A percentile compares a stretch with the other conserved stretches of the same genome.
Evolutionary conservation across 768 basidiomycete genomes (phyloP).

Genomic region (Suillus decipiens): DNA sequence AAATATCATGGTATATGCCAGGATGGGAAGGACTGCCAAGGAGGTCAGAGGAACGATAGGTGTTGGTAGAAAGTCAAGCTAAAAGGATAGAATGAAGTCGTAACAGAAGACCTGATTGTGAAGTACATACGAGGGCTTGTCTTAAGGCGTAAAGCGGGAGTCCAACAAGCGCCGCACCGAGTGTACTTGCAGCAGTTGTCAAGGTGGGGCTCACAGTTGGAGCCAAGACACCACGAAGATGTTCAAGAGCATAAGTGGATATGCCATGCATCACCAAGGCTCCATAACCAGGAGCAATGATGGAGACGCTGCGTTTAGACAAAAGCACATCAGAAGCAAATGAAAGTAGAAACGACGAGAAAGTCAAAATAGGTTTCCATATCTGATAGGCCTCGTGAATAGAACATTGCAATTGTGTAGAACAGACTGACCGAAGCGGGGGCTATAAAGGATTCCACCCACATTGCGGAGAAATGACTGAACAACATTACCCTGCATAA

Average conservation of each 20-base stretch:
- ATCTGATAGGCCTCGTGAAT: conserved; percentile 38
- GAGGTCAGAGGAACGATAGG: conserved; percentile 59
- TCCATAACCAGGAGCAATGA: conserved; percentile 61
- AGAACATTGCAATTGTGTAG: not conserved
- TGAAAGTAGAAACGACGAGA: conserved; percentile 52
- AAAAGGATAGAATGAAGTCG: conserved; percentile 13
- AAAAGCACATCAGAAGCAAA: conserved; percentile 55
- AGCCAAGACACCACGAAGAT: conserved; percentile 57
- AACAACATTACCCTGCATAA: conserved; percentile 65
- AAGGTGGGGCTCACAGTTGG: conserved; percentile 60
- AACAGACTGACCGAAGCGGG: conserved; percentile 46
- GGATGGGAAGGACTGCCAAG: conserved; percentile 58
- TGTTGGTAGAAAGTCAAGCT: conserved; percentile 53
- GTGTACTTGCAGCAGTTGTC: conserved; percentile 53
- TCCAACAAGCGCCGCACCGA: conserved; percentile 65
- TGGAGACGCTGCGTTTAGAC: conserved; percentile 40
- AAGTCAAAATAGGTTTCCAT: conserved; percentile 49
- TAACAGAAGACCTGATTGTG: not conserved
- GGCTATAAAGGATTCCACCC: conserved; percentile 56
- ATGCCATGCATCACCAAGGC: conserved; percentile 62
- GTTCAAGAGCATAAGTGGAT: conserved; percentile 61
- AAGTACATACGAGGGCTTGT: conserved; percentile 52
- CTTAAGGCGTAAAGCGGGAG: conserved; percentile 67
- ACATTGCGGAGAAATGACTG: conserved; percentile 67
- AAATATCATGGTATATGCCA: conserved; percentile 65